These are phyloP conservation scores for Coelastrella sp. DNA, from an alignment of 139 green algal genomes.

Conservation along the genomic window DNA sequence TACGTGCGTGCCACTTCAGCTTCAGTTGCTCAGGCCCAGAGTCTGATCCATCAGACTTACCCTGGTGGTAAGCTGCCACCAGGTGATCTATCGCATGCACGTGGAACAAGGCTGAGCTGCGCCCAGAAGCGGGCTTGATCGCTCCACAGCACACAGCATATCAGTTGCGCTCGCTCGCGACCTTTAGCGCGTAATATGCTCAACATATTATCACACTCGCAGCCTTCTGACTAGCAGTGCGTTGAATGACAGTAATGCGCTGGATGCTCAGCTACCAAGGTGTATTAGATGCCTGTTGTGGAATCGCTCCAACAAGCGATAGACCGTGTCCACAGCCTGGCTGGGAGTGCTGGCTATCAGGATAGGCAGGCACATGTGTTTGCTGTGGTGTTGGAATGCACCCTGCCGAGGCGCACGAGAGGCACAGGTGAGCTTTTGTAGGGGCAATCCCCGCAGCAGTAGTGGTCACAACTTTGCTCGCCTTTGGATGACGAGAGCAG, in stretches of 20 bases:
- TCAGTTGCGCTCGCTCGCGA: too few species aligned
- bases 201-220: too few species aligned
- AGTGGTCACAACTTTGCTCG: neutral
- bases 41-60: too few species aligned
- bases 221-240: too few species aligned
- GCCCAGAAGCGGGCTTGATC: too few species aligned
- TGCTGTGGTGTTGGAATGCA: slow-evolving; percentile 24
- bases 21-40: too few species aligned
- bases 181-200: too few species aligned
- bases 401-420: neutral
- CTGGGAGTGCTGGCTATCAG: neutral
- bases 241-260: neutral
- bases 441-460: neutral
- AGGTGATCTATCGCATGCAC: too few species aligned
- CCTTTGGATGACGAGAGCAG: too few species aligned
- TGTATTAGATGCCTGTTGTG: neutral
- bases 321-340: slow-evolving; percentile 18
- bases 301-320: slow-evolving; percentile 41
- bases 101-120: too few species aligned
- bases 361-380: neutral
- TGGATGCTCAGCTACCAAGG: neutral
- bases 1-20: too few species aligned
- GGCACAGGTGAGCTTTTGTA: slow-evolving; percentile 16
- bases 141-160: neutral
- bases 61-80: too few species aligned